phyloP scores from a whole-genome alignment of 306 rosid species.

The Casuarina equisetifolia region DNA sequence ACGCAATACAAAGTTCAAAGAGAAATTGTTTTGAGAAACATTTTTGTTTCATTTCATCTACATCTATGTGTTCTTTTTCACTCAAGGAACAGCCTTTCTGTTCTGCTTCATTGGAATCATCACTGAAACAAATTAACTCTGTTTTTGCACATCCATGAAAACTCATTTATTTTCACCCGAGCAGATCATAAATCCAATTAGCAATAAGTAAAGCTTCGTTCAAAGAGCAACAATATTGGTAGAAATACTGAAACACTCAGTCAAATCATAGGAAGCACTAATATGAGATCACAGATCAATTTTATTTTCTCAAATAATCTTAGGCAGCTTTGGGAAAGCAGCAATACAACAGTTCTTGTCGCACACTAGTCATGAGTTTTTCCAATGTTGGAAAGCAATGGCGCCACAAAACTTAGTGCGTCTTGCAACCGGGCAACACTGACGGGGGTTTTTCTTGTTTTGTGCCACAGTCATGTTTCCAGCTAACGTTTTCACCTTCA shows the following conservation, averaged over 20 bases:
- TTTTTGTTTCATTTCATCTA: neutral
- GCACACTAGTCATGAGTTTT: slow-evolving; percentile 13
- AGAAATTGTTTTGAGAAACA: neutral
- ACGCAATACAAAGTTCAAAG: neutral
- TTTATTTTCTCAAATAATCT: slow-evolving; percentile 18
- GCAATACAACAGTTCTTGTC: neutral
- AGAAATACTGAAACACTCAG: neutral
- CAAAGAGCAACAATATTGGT: neutral
- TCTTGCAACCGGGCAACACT: slow-evolving; percentile 57
- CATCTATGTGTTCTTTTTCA: neutral
- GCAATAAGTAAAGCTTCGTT: neutral
- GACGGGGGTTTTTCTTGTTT: slow-evolving; percentile 78
- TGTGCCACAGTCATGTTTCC: slow-evolving; percentile 83
- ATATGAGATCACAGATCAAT: slow-evolving; percentile 21
- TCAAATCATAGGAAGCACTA: neutral
- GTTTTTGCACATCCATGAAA: too few relatives aligned
- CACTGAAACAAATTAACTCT: neutral
- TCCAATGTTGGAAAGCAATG: slow-evolving; percentile 17
- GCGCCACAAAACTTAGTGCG: slow-evolving; percentile 50
- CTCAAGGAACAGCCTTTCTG: too few relatives aligned
- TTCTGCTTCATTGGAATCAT: neutral
- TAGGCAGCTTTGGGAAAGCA: slow-evolving; percentile 17
- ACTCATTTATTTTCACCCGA: too few relatives aligned
- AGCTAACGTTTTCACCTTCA: slow-evolving; percentile 69
- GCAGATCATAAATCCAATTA: neutral